Percentiles rank a stretch among this genome's conserved stretches.
Evolutionary conservation across 1,284 basidiomycete species (phyloP).

Genomic region (Mycena sp.): DNA sequence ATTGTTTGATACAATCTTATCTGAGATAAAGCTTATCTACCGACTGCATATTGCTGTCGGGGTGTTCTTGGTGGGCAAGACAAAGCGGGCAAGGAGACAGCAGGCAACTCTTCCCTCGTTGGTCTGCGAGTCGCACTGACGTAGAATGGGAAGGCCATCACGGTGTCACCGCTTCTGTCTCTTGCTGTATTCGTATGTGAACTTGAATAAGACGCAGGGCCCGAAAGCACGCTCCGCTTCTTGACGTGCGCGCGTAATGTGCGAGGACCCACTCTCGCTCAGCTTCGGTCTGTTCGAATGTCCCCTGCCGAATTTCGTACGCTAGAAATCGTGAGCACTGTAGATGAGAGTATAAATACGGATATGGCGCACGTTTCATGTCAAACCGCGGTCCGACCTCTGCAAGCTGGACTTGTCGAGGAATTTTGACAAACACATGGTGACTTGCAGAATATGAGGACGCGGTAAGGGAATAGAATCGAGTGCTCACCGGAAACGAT

Average conservation of each 20-base stretch:
- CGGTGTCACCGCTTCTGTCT: constrained; percentile 13
- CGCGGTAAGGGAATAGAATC: background rate
- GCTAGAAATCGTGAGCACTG: no score
- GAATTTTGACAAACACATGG: constrained; percentile 97
- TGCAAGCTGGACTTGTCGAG: constrained; percentile 90
- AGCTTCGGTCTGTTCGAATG: constrained; percentile 93
- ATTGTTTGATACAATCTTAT: no score
- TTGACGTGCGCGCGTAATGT: constrained; percentile 95
- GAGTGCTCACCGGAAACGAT: constrained; percentile 80
- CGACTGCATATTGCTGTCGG: no score
- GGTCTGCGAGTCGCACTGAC: no score
- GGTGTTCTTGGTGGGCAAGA: no score
- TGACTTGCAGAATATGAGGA: constrained; percentile 65
- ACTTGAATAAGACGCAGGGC: constrained; percentile 41
- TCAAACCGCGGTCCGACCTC: constrained; percentile 99
- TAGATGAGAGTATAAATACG: no score
- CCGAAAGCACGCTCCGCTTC: constrained; percentile 77
- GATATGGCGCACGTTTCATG: constrained; percentile 85
- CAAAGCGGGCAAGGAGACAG: no score
- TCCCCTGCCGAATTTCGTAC: constrained; percentile 98
- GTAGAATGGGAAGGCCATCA: no score
- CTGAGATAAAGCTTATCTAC: no score
- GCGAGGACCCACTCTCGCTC: constrained; percentile 98
- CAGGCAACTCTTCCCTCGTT: no score
- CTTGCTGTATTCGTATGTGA: constrained; percentile 18